Percentiles rank a stretch among this genome's conserved stretches.
These are phyloP conservation scores for Leccinum imitatum DNA, from an alignment of 768 basidiomycete genomes.

Conservation along the genomic window DNA sequence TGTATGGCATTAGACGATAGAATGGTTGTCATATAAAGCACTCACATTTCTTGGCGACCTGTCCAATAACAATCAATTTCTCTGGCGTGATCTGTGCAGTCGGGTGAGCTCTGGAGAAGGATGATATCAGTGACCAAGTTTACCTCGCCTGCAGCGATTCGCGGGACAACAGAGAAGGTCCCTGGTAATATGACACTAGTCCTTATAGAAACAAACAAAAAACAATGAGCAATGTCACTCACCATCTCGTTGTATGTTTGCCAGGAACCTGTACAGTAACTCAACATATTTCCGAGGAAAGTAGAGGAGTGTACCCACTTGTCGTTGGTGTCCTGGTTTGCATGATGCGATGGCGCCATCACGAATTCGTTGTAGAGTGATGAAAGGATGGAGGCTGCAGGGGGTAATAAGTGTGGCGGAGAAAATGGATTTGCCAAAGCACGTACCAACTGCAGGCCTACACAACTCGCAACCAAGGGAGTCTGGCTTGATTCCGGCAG, in stretches of 20 bases:
- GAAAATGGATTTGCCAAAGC: not conserved
- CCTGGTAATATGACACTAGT: slow-evolving; percentile 26
- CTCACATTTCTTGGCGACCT: slow-evolving; percentile 64
- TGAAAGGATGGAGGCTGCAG: slow-evolving; percentile 40
- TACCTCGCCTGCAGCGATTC: slow-evolving; percentile 68
- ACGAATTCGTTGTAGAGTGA: slow-evolving; percentile 63
- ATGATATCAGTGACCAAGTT: not conserved
- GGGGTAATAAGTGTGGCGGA: not conserved
- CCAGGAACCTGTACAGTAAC: slow-evolving; percentile 45
- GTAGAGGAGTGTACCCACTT: slow-evolving; percentile 14
- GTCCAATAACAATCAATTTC: slow-evolving; percentile 60
- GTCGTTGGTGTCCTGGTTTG: slow-evolving; percentile 75
- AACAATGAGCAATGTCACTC: not conserved
- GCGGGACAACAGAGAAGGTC: slow-evolving; percentile 71
- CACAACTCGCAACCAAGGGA: slow-evolving; percentile 72
- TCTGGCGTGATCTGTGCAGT: slow-evolving; percentile 52
- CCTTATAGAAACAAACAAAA: not conserved
- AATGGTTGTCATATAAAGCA: not conserved
- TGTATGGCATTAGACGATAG: not conserved
- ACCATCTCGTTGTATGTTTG: slow-evolving; percentile 72
- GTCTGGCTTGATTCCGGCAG: slow-evolving; percentile 45
- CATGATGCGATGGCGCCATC: slow-evolving; percentile 59
- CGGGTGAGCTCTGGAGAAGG: not conserved
- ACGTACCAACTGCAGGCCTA: slow-evolving; percentile 60
- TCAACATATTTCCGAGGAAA: not conserved